A percentile compares a stretch with the other conserved stretches of the same genome.
These are phyloP conservation scores for Citrus reticulata DNA, from an alignment of 345 rosid species.

Conservation along the genomic window DNA sequence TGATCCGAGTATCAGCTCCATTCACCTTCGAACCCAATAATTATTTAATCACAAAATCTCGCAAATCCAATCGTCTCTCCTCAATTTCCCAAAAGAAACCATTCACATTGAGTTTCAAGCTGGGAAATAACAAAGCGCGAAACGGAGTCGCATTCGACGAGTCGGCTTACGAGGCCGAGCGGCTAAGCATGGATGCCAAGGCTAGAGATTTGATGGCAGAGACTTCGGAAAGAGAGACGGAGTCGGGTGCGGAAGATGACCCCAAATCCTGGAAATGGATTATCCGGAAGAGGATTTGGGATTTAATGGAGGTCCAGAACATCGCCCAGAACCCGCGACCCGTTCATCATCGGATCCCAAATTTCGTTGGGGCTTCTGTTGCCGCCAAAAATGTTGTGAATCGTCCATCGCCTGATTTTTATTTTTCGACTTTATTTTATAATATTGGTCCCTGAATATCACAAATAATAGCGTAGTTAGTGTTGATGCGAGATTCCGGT, in stretches of 20 bases:
- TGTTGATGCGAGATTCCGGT: too few species aligned
- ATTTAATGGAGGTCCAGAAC: constrained; percentile 72
- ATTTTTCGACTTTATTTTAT: background rate
- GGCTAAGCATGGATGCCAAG: constrained; percentile 59
- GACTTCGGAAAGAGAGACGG: constrained; percentile 38
- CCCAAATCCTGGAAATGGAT: constrained; percentile 94
- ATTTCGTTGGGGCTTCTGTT: constrained; percentile 72
- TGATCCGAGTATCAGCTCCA: constrained; percentile 43
- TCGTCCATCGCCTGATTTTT: background rate
- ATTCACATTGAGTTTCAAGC: constrained; percentile 21
- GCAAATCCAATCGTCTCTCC: background rate
- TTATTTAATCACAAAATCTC: background rate
- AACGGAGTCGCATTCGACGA: constrained; percentile 40
- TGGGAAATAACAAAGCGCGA: constrained; percentile 10
- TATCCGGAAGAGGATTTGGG: constrained; percentile 78
- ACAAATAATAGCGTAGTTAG: background rate
- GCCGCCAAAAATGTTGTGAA: constrained; percentile 58
- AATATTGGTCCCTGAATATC: background rate
- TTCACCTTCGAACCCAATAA: constrained; percentile 12
- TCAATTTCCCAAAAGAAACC: constrained; percentile 9
- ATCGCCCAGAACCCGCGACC: constrained; percentile 79
- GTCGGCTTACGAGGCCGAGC: constrained; percentile 59
- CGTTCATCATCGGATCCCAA: constrained; percentile 90
- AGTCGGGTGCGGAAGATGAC: constrained; percentile 31
- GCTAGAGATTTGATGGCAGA: constrained; percentile 73